Base-by-base conservation (phyloP, 2,329 filamentous ascomycete genomes). In the Pseudonectria foliicola region DNA sequence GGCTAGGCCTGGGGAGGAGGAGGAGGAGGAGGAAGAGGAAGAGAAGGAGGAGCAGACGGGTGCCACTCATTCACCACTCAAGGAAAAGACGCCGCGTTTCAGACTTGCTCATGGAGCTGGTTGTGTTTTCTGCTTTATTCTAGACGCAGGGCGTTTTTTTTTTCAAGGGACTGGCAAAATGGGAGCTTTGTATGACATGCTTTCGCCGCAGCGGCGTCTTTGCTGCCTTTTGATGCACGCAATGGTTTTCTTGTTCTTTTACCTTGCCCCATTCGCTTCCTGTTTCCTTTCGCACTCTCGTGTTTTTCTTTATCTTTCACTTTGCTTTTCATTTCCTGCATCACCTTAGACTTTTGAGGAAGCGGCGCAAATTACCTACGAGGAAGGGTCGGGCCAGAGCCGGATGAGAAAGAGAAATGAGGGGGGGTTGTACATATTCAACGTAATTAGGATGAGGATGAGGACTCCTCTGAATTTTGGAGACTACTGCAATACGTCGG, bases 121-220 rank as follows among this genome's bases (percentile, higher is more conserved):
- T 40, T 39, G 41, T 44, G 43, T 44, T 44, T 27, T 33, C 45
- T 43, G 40, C 37, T 43, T 38, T 42, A 30, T 43, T 30, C 37
- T 57, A 43, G 40, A 56, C 52, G 53, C 52, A 50, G 47, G 56
- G 52, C 56, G 58, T 60, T 59, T 44, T 50, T 46, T 44, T 52
- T n/a, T n/a, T n/a, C n/a, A n/a, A 44, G 49, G 45, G 43, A 41
- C 45, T 43, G 41, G 48, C 47, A 48, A 53, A 21, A 52, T 50
- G 42, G 46, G 37, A 33, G 26, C 27, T 37, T 46, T 45, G 36
- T 21, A 21, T 21, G 18, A 21, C 18, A 21, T 21, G 18, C 18
- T 21, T 21, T 21, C 18, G 18, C 18, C 8, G 18, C 18, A 8
- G 18, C 18, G 18, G 18, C 8, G 18, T 21, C 8, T 21, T 21